These are phyloP conservation scores for Alternaria gaisen DNA, from an alignment of 2,329 filamentous ascomycete genomes.

Conservation along the genomic window DNA sequence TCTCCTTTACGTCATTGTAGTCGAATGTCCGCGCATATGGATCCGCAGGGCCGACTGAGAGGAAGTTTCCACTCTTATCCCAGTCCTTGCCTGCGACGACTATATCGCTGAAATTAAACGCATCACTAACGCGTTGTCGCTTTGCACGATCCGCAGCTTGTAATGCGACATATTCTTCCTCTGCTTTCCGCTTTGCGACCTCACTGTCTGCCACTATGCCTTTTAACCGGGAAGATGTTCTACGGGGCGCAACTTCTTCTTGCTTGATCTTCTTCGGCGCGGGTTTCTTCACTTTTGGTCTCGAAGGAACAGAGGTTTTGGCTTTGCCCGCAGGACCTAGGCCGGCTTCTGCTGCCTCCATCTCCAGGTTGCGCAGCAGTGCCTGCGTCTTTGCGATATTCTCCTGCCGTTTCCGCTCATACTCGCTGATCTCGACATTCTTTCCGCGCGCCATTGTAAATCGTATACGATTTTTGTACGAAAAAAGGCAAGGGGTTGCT, in stretches of 20 bases:
- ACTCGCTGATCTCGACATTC: slow-evolving; percentile 75
- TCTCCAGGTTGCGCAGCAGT: slow-evolving; percentile 78
- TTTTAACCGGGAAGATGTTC: slow-evolving; percentile 68
- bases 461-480: neutral
- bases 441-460: slow-evolving; percentile 49
- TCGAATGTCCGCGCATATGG: slow-evolving; percentile 87
- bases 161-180: slow-evolving; percentile 67
- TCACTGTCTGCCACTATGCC: slow-evolving; percentile 73
- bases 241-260: slow-evolving; percentile 62
- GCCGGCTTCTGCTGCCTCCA: slow-evolving; percentile 73
- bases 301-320: slow-evolving; percentile 56
- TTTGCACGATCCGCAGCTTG: slow-evolving; percentile 68
- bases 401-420: slow-evolving; percentile 83
- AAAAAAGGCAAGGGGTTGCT: neutral
- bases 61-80: slow-evolving; percentile 71
- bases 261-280: slow-evolving; percentile 65
- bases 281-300: slow-evolving; percentile 53
- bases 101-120: slow-evolving; percentile 78
- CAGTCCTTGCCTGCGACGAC: slow-evolving; percentile 82
- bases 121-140: slow-evolving; percentile 69
- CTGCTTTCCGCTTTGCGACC: slow-evolving; percentile 72
- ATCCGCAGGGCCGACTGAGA: slow-evolving; percentile 74
- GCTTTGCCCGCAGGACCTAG: slow-evolving; percentile 66
- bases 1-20: slow-evolving; percentile 82
- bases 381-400: slow-evolving; percentile 89